Percentiles rank a stretch among this genome's conserved stretches.
Evolutionary conservation across 2,329 filamentous ascomycete species (phyloP).

Genomic region (Trichoderma harzianum): DNA sequence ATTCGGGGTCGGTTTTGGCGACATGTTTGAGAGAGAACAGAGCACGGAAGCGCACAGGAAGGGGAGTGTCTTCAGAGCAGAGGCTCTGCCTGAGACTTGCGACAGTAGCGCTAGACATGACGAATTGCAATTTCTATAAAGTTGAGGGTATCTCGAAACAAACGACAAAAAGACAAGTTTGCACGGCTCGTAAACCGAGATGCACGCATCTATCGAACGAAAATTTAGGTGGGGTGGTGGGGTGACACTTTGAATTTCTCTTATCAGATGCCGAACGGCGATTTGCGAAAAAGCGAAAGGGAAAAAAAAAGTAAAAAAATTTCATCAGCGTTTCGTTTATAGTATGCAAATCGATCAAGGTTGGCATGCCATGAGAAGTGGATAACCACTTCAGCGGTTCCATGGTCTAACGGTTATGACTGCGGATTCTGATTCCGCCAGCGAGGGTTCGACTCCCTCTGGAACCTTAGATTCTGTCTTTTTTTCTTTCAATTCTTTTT

Average conservation of each 20-base stretch:
- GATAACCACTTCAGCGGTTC: constrained; percentile 30
- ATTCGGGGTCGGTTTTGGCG: constrained; percentile 64
- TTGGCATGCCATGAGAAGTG: constrained; percentile 25
- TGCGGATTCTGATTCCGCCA: constrained; percentile 39
- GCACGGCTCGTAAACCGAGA: background rate
- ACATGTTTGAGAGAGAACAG: constrained; percentile 97
- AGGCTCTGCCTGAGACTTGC: constrained; percentile 69
- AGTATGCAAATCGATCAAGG: fast-evolving
- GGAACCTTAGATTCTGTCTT: constrained; percentile 27
- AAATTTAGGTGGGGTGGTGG: constrained; percentile 35
- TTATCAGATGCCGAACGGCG: constrained; percentile 16
- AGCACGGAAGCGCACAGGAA: constrained; percentile 88
- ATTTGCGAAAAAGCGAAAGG: background rate
- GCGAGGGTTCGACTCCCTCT: constrained; percentile 38
- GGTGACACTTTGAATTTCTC: constrained; percentile 6
- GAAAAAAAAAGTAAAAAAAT: background rate
- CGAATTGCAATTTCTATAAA: background rate
- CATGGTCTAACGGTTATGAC: constrained; percentile 39
- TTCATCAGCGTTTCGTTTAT: background rate
- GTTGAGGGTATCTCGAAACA: constrained; percentile 1
- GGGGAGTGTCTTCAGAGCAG: constrained; percentile 73
- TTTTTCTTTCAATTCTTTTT: background rate
- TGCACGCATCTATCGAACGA: constrained; percentile 24
- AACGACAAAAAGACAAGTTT: background rate
- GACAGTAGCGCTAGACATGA: constrained; percentile 46